Evolutionary conservation across 257 asterid genomes (phyloP), one percentile per base, ranked within the genome.

Genomic region (Echites panduratus): DNA sequence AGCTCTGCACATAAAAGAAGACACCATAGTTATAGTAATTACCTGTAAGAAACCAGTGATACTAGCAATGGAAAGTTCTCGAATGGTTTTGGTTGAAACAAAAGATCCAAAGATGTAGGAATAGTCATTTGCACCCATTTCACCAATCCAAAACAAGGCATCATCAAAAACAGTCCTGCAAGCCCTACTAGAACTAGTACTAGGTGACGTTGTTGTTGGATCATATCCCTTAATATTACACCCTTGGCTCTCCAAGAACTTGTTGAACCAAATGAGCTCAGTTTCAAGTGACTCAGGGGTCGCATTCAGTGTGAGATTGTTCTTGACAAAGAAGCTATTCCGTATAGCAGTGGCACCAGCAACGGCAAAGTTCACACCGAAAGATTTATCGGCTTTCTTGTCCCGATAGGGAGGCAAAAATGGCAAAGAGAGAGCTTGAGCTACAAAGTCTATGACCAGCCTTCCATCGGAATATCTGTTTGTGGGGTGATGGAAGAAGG

Each of bases 391-490:
- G 0, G 86, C 87, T 52, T 71, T 79, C 0, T 7, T 35, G 48
- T 80, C 44, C 14, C 72, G 83, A 26, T 89, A 89, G 0, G 98
- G 97, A 9, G 90, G 90, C 22, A 93, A 43, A 70, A 84, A 84
- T 0, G 96, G 97, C 71, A 90, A 75, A 14, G 90, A 85, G 1
- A 93, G 75, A 4, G 88, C 44, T 41, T 83, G 79, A 0, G 98
- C 73, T 0, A 84, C 79, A 76, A 93, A 93, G 82, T 93, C 98
- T 75, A 93, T 87, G 40, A 86, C 89, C 2, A 93, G 82, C 40
- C 98, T 90, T 62, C 98, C 98, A 61, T 93, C 97, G 7, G 98
- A 89, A 83, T 90, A 93, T 53, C 98, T 82, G 81, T 93, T 89
- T 29, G 98, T 93, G 73, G 93, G 95, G 76, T 45, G 96, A 86